phyloP scores from a whole-genome alignment of 176 grass and related monocot genomes.

The Oryza nivara region DNA sequence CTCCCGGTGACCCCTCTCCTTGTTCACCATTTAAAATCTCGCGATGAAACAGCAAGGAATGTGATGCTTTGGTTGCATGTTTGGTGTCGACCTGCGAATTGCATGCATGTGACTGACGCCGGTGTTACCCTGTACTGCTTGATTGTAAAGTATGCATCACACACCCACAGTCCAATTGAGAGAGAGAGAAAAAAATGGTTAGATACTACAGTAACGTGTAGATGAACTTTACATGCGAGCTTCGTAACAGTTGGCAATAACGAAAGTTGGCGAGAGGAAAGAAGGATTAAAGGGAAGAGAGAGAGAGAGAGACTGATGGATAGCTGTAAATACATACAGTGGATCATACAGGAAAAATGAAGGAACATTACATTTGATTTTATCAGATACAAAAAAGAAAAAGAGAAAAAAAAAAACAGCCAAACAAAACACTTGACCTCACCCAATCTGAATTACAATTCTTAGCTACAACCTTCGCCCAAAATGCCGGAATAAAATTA shows the following conservation, averaged over 20 bases:
- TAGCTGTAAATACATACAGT: background rate
- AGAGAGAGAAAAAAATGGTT: background rate
- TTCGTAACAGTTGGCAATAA: slow-evolving; percentile 4
- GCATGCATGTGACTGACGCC: slow-evolving; percentile 38
- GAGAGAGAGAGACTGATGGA: background rate
- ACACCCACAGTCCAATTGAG: background rate
- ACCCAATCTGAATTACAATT: slow-evolving; percentile 58
- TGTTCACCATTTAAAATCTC: slow-evolving; percentile 14
- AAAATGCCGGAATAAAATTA: slow-evolving; percentile 52
- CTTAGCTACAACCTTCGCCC: slow-evolving; percentile 64
- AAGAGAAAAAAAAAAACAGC: slow-evolving; percentile 32
- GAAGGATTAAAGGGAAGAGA: background rate
- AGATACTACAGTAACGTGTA: background rate
- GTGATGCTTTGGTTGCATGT: slow-evolving; percentile 37
- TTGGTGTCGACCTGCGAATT: slow-evolving; percentile 15
- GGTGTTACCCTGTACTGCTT: background rate
- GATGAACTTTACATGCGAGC: background rate
- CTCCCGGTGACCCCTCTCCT: background rate
- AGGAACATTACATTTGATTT: slow-evolving; percentile 21
- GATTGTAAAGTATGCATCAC: background rate
- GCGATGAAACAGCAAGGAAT: slow-evolving; percentile 37
- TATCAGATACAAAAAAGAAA: slow-evolving; percentile 37
- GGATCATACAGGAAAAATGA: slow-evolving; percentile 1
- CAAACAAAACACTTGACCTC: slow-evolving; percentile 48
- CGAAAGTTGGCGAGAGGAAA: background rate